These are phyloP conservation scores for Heritiera fomes DNA, from an alignment of 345 rosid species.

Conservation along the genomic window DNA sequence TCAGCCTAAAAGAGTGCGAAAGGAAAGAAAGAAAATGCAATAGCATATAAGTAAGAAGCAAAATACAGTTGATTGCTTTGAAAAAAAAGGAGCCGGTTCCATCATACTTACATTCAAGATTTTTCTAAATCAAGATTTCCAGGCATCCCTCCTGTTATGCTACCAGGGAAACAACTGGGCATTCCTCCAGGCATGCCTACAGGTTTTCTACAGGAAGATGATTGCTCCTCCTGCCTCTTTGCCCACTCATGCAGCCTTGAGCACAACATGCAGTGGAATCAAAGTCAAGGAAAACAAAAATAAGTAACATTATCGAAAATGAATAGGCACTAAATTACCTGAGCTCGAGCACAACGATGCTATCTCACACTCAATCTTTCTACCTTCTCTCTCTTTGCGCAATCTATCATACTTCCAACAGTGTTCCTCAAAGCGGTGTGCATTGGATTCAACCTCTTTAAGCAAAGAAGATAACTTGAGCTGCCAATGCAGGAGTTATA, in stretches of 20 bases:
- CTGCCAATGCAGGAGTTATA: background rate
- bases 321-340: slow-evolving; percentile 42
- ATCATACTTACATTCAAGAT: slow-evolving; percentile 70
- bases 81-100: background rate
- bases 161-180: no score
- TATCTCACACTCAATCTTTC: slow-evolving; percentile 67
- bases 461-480: slow-evolving; percentile 10
- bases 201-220: slow-evolving; percentile 74
- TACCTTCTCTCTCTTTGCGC: slow-evolving; percentile 76
- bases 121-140: slow-evolving; percentile 87
- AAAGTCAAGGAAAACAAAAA: background rate
- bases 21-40: background rate
- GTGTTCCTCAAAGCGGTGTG: slow-evolving; percentile 87
- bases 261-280: slow-evolving; percentile 14
- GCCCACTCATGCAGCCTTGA: slow-evolving; percentile 92
- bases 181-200: slow-evolving; percentile 42
- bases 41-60: background rate
- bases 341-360: slow-evolving; percentile 85
- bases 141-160: slow-evolving; percentile 67
- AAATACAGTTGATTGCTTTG: background rate
- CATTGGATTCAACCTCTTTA: slow-evolving; percentile 92
- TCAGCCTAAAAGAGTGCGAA: background rate
- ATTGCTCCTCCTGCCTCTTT: slow-evolving; percentile 73
- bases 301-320: slow-evolving; percentile 10
- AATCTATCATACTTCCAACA: slow-evolving; percentile 89